A percentile compares a stretch with the other conserved stretches of the same genome.
These are phyloP conservation scores for Sporopachydermia quercuum DNA, from an alignment of 805 yeast species.

Conservation along the genomic window DNA sequence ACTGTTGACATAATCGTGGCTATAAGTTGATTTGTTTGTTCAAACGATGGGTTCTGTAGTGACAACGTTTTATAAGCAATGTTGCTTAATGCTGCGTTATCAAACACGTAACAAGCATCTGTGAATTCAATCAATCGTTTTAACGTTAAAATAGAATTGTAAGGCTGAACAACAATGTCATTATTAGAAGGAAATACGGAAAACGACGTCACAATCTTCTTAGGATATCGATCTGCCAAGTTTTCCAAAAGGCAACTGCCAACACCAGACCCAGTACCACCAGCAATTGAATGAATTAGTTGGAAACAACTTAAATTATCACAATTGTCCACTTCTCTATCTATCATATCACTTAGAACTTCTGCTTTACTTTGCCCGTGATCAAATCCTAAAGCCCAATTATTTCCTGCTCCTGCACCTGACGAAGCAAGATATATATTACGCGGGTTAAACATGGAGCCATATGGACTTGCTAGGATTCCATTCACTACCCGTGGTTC, in stretches of 20 bases:
- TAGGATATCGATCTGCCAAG: conserved; percentile 66
- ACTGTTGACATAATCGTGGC: conserved; percentile 73
- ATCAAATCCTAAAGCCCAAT: conserved; percentile 84
- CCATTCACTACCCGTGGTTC: conserved; percentile 81
- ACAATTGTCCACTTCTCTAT: conserved; percentile 78
- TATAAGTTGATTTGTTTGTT: conserved; percentile 72
- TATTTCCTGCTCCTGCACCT: conserved; percentile 92
- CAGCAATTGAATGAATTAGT: conserved; percentile 87
- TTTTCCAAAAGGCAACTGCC: conserved; percentile 74
- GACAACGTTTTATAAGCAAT: conserved; percentile 52
- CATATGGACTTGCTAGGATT: conserved; percentile 32
- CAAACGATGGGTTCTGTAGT: conserved; percentile 47
- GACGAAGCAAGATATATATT: conserved; percentile 65
- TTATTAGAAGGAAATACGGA: conserved; percentile 72
- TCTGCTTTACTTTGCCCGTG: conserved; percentile 59
- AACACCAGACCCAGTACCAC: conserved; percentile 96
- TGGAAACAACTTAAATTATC: conserved; percentile 87
- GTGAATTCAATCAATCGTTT: conserved; percentile 71
- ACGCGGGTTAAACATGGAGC: conserved; percentile 67
- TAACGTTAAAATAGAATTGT: conserved; percentile 74
- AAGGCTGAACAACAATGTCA: conserved; percentile 97
- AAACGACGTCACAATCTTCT: conserved; percentile 71
- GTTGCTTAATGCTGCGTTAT: conserved; percentile 68
- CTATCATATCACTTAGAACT: conserved; percentile 67
- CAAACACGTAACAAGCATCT: conserved; percentile 80